phyloP scores from a whole-genome alignment of 1,284 basidiomycete genomes.

The Trametes pubescens region DNA sequence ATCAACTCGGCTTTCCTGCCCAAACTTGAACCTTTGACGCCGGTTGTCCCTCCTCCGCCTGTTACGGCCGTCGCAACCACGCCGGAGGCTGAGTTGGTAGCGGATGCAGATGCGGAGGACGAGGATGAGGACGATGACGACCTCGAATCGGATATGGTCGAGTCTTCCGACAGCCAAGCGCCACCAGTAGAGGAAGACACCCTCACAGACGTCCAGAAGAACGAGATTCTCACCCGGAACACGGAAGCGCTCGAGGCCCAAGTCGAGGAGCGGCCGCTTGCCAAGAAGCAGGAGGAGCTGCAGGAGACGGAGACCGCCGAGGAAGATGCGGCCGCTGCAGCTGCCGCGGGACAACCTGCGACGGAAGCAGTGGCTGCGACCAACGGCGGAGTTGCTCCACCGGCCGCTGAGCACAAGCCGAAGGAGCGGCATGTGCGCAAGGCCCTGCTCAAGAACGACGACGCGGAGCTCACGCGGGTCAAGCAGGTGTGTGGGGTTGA shows the following conservation, averaged over 20 bases:
- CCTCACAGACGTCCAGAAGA: slow-evolving; percentile 54
- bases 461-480: slow-evolving; percentile 85
- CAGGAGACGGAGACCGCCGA: slow-evolving; percentile 53
- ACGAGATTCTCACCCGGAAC: slow-evolving; percentile 67
- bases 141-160: slow-evolving; percentile 20
- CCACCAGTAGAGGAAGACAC: slow-evolving; percentile 47
- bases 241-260: slow-evolving; percentile 83
- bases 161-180: slow-evolving; percentile 17
- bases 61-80: slow-evolving; percentile 17
- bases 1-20: slow-evolving; percentile 96
- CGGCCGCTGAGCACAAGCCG: slow-evolving; percentile 25
- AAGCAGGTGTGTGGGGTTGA: slow-evolving; percentile 59
- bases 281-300: slow-evolving; percentile 87
- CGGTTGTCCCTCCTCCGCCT: slow-evolving; percentile 41
- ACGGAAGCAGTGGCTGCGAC: slow-evolving; percentile 6
- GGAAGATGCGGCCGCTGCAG: slow-evolving; percentile 28
- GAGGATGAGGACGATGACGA: slow-evolving; percentile 27
- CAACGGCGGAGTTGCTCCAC: slow-evolving; percentile 20
- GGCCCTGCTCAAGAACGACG: slow-evolving; percentile 88
- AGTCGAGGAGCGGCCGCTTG: slow-evolving; percentile 86
- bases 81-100: slow-evolving; percentile 11
- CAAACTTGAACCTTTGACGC: slow-evolving; percentile 65
- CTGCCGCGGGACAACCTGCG: slow-evolving; percentile 20
- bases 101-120: slow-evolving; percentile 16
- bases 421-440: slow-evolving; percentile 60